Evolutionary conservation across 169 alveolate genomes (phyloP).

Genomic region (Cryptosporidium ryanae): DNA sequence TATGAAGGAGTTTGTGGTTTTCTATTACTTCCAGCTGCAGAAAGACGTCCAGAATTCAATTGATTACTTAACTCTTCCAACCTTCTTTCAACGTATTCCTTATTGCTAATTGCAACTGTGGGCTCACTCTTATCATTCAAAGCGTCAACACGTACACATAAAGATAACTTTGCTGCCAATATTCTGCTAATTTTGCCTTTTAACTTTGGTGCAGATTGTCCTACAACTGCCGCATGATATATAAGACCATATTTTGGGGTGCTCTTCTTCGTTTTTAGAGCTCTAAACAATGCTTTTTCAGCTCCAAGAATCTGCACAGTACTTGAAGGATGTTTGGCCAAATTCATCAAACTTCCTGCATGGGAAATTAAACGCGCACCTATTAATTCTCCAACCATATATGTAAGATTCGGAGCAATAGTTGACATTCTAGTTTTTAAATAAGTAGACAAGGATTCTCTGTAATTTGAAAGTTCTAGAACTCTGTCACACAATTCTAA

Average conservation of each 20-base stretch:
- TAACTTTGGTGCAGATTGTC: conserved; percentile 96
- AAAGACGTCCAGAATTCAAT: conserved; percentile 80
- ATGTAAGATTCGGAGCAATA: conserved; percentile 99
- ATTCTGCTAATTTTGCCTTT: conserved; percentile 98
- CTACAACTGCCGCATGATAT: conserved; percentile 98
- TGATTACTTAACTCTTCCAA: conserved; percentile 81
- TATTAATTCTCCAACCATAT: conserved; percentile 98
- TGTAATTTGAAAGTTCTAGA: conserved; percentile 94
- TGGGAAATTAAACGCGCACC: conserved; percentile 99
- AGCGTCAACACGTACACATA: conserved; percentile 99
- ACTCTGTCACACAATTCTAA: conserved; percentile 94
- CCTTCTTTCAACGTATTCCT: conserved; percentile 92
- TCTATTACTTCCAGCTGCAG: conserved; percentile 57
- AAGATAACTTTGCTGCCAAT: conserved; percentile 98
- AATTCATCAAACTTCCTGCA: conserved; percentile 97
- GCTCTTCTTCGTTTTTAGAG: conserved; percentile 96
- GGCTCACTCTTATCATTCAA: conserved; percentile 93
- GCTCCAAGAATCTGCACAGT: conserved; percentile 99
- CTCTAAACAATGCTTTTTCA: conserved; percentile 98
- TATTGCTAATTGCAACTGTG: conserved; percentile 92
- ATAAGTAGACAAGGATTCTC: conserved; percentile 93
- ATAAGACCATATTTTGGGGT: conserved; percentile 99
- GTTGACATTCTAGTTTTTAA: conserved; percentile 97
- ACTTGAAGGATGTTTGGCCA: conserved; percentile 99
- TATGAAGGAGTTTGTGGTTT: conserved; percentile 56